phyloP scores from a whole-genome alignment of 768 basidiomycete genomes.

The Cyclocybe cylindracea region DNA sequence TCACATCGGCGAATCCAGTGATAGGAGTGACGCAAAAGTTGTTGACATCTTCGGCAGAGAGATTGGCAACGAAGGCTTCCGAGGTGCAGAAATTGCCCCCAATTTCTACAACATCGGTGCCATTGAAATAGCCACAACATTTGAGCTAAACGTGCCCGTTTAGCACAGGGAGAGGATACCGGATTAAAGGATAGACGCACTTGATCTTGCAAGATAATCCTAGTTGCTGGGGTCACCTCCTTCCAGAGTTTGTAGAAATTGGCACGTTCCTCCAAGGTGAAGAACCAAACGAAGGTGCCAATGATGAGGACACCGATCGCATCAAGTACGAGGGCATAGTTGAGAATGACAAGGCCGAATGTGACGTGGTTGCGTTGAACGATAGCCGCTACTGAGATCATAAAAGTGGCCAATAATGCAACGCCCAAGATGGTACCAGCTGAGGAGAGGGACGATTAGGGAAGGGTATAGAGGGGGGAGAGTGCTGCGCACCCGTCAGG shows the following conservation, averaged over 20 bases:
- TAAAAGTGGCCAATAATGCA: slow-evolving; percentile 63
- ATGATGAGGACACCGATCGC: slow-evolving; percentile 59
- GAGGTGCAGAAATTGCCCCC: slow-evolving; percentile 63
- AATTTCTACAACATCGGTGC: slow-evolving; percentile 56
- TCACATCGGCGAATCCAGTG: slow-evolving; percentile 67
- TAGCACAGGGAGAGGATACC: neutral
- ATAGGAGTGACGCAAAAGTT: slow-evolving; percentile 76
- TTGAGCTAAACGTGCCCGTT: slow-evolving; percentile 48
- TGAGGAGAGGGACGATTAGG: slow-evolving; percentile 35
- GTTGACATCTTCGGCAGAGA: slow-evolving; percentile 37
- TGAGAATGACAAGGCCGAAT: slow-evolving; percentile 71
- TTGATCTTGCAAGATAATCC: slow-evolving; percentile 69
- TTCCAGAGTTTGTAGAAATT: slow-evolving; percentile 67
- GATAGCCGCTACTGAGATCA: slow-evolving; percentile 71
- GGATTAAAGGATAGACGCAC: slow-evolving; percentile 38
- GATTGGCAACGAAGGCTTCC: slow-evolving; percentile 38
- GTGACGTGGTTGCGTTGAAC: slow-evolving; percentile 70
- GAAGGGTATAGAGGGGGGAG: no score
- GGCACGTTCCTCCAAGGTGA: slow-evolving; percentile 67
- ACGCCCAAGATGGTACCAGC: slow-evolving; percentile 75
- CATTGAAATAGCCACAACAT: slow-evolving; percentile 87
- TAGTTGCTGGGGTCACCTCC: slow-evolving; percentile 41
- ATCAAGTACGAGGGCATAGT: slow-evolving; percentile 72
- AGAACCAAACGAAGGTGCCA: slow-evolving; percentile 82
- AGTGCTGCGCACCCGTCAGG: slow-evolving; percentile 53